phyloP scores from a whole-genome alignment of 139 green algal genomes.

The Trebouxia sp. region DNA sequence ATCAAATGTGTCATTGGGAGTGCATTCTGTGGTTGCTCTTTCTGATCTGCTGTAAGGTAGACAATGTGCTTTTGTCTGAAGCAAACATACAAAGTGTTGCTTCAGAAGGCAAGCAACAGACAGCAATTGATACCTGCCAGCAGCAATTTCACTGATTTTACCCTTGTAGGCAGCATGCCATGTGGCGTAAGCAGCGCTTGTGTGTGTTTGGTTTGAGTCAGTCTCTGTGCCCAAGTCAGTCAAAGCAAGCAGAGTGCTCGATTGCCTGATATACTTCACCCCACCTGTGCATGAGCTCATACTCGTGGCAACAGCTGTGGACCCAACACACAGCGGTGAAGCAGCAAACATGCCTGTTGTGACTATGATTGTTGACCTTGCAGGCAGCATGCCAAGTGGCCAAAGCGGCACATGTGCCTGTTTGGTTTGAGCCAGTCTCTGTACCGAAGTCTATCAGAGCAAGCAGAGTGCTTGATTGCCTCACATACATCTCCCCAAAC shows the following conservation, averaged over 20 bases:
- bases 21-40: too few species aligned
- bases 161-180: constrained; percentile 44
- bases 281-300: constrained; percentile 63
- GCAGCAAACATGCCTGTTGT: not conserved
- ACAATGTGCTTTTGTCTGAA: too few species aligned
- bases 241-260: constrained; percentile 38
- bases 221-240: constrained; percentile 67
- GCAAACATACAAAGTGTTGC: too few species aligned
- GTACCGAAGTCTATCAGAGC: constrained; percentile 61
- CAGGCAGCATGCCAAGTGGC: constrained; percentile 45
- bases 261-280: constrained; percentile 44
- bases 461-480: constrained; percentile 26
- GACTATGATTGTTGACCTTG: too few species aligned
- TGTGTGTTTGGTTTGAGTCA: constrained; percentile 67
- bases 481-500: constrained; percentile 60
- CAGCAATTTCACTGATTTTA: too few species aligned
- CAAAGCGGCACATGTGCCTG: constrained; percentile 41
- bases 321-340: not conserved
- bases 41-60: too few species aligned
- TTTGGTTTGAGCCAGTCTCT: constrained; percentile 73
- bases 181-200: constrained; percentile 37
- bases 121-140: too few species aligned
- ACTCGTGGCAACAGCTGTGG: constrained; percentile 44
- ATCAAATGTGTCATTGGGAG: too few species aligned
- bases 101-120: too few species aligned